These are phyloP conservation scores for Hemisphaericaspora lyxosophila DNA, from an alignment of 1,139 yeast genomes.

Conservation along the genomic window DNA sequence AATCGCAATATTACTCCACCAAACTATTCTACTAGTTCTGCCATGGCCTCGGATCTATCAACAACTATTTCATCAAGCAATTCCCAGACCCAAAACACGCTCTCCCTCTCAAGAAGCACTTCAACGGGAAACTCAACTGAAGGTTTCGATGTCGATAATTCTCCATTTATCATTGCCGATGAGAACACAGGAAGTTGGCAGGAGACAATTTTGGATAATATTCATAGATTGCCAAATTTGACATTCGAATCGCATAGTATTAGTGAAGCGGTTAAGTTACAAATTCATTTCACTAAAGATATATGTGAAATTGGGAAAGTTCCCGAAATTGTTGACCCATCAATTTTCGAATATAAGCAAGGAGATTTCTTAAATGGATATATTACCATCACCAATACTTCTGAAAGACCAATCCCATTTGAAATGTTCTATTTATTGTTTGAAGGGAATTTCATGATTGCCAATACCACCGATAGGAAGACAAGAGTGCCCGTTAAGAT, in stretches of 20 bases:
- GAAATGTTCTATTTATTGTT: slow-evolving; percentile 45
- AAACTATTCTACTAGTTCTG: slow-evolving; percentile 6
- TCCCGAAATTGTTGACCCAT: slow-evolving; percentile 35
- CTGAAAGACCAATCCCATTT: slow-evolving; percentile 30
- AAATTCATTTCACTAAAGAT: slow-evolving; percentile 37
- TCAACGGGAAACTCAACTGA: slow-evolving; percentile 2
- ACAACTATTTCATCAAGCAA: slow-evolving; percentile 5
- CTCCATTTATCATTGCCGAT: slow-evolving; percentile 23
- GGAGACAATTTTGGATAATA: slow-evolving; percentile 40
- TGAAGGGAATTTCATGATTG: slow-evolving; percentile 33
- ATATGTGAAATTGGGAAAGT: slow-evolving; percentile 28
- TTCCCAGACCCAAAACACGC: slow-evolving; percentile 5
- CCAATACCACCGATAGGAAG: slow-evolving; percentile 11
- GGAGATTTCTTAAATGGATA: slow-evolving; percentile 45
- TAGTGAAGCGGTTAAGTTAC: slow-evolving; percentile 29
- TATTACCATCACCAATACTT: slow-evolving; percentile 28
- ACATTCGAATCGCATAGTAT: slow-evolving; percentile 27
- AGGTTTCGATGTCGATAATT: slow-evolving; percentile 4
- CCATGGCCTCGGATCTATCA: slow-evolving; percentile 6
- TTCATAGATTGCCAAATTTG: slow-evolving; percentile 35
- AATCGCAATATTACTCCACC: slow-evolving; percentile 10
- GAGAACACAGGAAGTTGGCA: slow-evolving; percentile 36
- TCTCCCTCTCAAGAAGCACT: slow-evolving; percentile 3
- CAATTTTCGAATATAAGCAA: slow-evolving; percentile 36
- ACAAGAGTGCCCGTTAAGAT: slow-evolving; percentile 17